Evolutionary conservation across 192 early-diverging fungal species (phyloP).

Genomic region (Coemansia sp.): DNA sequence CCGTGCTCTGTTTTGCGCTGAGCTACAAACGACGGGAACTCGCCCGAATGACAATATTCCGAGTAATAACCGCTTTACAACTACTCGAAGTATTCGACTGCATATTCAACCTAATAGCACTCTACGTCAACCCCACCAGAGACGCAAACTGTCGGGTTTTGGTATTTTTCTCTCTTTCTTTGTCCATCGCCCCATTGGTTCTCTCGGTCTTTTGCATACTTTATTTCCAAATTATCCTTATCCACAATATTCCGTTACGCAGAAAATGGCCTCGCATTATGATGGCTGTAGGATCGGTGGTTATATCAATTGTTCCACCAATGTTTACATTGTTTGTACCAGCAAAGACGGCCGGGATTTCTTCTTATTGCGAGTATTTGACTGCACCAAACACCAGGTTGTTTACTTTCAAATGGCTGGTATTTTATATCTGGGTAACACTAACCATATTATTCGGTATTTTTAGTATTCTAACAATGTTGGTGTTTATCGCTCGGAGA

Average conservation of each 20-base stretch:
- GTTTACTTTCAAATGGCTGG: constrained; percentile 46
- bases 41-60: constrained; percentile 33
- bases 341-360: constrained; percentile 14
- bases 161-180: constrained; percentile 19
- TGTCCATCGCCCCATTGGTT: constrained; percentile 24
- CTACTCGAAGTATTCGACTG: constrained; percentile 17
- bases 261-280: constrained; percentile 2
- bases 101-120: constrained; percentile 15
- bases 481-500: constrained; percentile 7
- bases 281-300: not conserved
- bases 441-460: constrained; percentile 17
- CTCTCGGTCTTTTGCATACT: constrained; percentile 36
- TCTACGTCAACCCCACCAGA: constrained; percentile 6
- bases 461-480: constrained; percentile 21
- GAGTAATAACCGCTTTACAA: constrained; percentile 31
- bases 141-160: constrained; percentile 17
- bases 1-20: constrained; percentile 12
- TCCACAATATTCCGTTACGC: constrained; percentile 19
- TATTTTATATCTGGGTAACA: constrained; percentile 38
- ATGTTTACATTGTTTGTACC: constrained; percentile 30
- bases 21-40: constrained; percentile 25
- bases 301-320: constrained; percentile 16
- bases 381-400: constrained; percentile 15
- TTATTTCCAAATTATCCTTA: constrained; percentile 38
- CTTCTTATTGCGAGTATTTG: constrained; percentile 23